Percentiles rank a stretch among this genome's conserved stretches.
Evolutionary conservation across 306 rosid genomes (phyloP).

Genomic region (Rosa lucieae): DNA sequence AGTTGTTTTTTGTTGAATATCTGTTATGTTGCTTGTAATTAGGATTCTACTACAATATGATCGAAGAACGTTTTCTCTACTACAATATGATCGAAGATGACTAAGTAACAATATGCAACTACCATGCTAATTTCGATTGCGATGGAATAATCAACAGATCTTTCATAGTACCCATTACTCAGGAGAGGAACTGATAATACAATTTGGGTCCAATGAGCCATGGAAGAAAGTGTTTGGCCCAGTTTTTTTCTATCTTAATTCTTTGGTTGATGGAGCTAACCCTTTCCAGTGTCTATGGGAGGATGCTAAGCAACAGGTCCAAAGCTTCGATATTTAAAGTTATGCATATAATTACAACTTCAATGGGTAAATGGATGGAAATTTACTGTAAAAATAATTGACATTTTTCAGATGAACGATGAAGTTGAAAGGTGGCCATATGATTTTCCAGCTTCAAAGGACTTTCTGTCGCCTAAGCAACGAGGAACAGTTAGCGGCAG

Average conservation of each 20-base stretch:
- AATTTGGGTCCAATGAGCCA: constrained; percentile 58
- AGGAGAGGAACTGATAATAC: constrained; percentile 70
- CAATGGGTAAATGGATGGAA: background rate
- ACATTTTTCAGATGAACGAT: constrained; percentile 51
- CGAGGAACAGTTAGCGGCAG: constrained; percentile 74
- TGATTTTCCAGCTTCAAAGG: constrained; percentile 67
- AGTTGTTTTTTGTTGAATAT: too few species aligned
- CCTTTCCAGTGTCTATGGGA: constrained; percentile 58
- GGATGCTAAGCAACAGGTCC: constrained; percentile 77
- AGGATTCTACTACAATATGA: too few species aligned
- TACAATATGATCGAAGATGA: too few species aligned
- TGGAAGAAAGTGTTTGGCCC: constrained; percentile 98
- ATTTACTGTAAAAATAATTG: background rate
- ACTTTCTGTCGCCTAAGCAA: constrained; percentile 50
- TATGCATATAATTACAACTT: background rate
- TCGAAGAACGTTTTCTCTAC: too few species aligned
- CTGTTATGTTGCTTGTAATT: background rate
- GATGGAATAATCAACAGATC: constrained; percentile 44
- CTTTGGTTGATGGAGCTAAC: constrained; percentile 34
- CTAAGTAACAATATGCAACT: too few species aligned
- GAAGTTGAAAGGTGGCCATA: constrained; percentile 92
- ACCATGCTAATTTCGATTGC: background rate
- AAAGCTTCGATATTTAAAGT: background rate
- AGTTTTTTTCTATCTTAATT: constrained; percentile 66
- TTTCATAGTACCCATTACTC: constrained; percentile 88